Evolutionary conservation across 2,329 filamentous ascomycete genomes (phyloP), one percentile per base, ranked within the genome.

Genomic region (Fusarium sp.): DNA sequence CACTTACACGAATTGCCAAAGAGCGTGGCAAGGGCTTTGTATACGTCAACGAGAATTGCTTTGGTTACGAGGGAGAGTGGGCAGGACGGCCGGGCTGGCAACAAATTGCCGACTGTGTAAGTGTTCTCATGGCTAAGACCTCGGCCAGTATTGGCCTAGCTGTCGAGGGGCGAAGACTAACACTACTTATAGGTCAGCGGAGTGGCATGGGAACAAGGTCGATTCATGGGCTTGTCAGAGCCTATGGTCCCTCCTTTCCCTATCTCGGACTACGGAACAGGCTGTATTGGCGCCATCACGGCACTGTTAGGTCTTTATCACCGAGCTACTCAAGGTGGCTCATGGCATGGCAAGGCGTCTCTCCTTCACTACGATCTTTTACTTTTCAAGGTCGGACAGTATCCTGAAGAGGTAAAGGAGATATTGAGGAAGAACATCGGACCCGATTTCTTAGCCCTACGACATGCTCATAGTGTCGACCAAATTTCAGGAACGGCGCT

Each of bases 41-140:
- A 8, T 91, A 92, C 71, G 88, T 92, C 9, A 85, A 87, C 34
- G 91, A 93, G 76, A 89, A 93, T 75, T 93, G 91, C 75, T 93
- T 92, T 70, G 91, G 91, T 1, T 88, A 83, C 19, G 60, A 77
- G 7, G 80, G 80, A 4, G 87, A 90, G 61, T 92, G 90, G 90
- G 84, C 87, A 1, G 78, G 80, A 9, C 83, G 90, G 5, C 86
- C 89, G 7, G 91, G 91, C 8, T 93, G 91, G 91, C 91, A 92
- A 73, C 89, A 91, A 70, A 92, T 92, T 69, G 89, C 89, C 17
- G 91, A 92, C 75, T 90, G 79, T 45, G 89, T 82, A 70, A 65
- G 78, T 72, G 9, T 19, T 26, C 1, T 14, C 1, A 2, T 5
- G 4, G 21, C 2, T 3, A 1, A 13, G 7, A 19, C 19, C 11